A percentile compares a stretch with the other conserved stretches of the same genome.
phyloP scores from a whole-genome alignment of 2,329 filamentous ascomycete genomes.

The Aspergillus fumigatiaffinis region DNA sequence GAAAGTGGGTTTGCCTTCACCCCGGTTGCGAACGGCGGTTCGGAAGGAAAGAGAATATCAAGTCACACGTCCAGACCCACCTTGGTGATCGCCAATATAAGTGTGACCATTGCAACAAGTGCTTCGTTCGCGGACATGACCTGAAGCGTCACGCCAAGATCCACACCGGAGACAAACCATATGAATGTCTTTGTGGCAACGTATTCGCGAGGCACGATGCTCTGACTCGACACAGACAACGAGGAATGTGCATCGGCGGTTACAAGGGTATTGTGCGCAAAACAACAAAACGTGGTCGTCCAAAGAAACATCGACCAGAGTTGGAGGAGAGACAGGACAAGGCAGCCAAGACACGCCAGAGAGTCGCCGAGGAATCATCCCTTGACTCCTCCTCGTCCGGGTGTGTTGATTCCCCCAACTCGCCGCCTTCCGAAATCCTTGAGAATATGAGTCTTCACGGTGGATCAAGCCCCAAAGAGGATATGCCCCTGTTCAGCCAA shows the following conservation, averaged over 20 bases:
- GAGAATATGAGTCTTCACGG: slow-evolving; percentile 38
- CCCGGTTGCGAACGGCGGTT: slow-evolving; percentile 83
- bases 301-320: slow-evolving; percentile 58
- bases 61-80: slow-evolving; percentile 96
- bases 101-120: slow-evolving; percentile 89
- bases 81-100: slow-evolving; percentile 93
- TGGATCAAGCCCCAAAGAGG: slow-evolving; percentile 28
- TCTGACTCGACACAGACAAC: slow-evolving; percentile 86
- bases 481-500: slow-evolving; percentile 26
- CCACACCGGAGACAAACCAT: slow-evolving; percentile 92
- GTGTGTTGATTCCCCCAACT: slow-evolving; percentile 39
- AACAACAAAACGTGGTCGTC: slow-evolving; percentile 62
- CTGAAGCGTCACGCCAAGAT: slow-evolving; percentile 97
- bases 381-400: slow-evolving; percentile 32
- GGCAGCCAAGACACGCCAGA: slow-evolving; percentile 50
- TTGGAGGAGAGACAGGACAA: slow-evolving; percentile 57
- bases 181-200: slow-evolving; percentile 90
- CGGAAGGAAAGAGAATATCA: slow-evolving; percentile 98
- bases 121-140: slow-evolving; percentile 95
- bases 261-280: slow-evolving; percentile 76
- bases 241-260: slow-evolving; percentile 93
- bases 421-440: slow-evolving; percentile 40
- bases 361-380: slow-evolving; percentile 31
- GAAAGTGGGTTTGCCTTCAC: slow-evolving; percentile 74
- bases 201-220: slow-evolving; percentile 94